Evolutionary conservation across 2,329 filamentous ascomycete species (phyloP), one percentile per base, ranked within the genome.

Genomic region (Alternaria tenuissima): DNA sequence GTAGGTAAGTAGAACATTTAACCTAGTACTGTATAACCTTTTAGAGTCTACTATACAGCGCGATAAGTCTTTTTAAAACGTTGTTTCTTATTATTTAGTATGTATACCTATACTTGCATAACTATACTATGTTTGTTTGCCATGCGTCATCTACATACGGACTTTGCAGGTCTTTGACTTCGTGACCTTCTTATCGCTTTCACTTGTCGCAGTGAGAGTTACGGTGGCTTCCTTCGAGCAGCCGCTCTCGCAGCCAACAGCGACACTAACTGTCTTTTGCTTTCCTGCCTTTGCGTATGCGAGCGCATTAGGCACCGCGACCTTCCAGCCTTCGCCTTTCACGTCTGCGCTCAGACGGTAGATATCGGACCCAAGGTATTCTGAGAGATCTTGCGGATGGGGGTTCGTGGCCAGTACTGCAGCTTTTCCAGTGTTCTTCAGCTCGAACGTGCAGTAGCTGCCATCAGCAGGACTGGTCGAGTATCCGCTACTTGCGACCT

Each of bases 261-360:
- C 83, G 0, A 85, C 81, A 12, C 74, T 74, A 4, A 80, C 81
- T 4, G 59, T 73, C 1, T 77, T 77, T 8, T 65, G 69, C 48
- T 77, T 70, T 0, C 82, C 84, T 38, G 81, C 82, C 52, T 78
- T 72, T 0, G 80, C 82, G 1, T 77, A 70, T 7, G 81, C 78
- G 75, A 78, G 63, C 39, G 69, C 75, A 57, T 77, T 78, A 8
- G 74, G 75, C 16, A 85, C 55, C 55, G 77, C 81, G 1, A 82
- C 80, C 8, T 70, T 74, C 84, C 83, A 86, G 0, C 84, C 84
- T 3, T 77, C 70, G 12, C 79, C 80, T 6, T 81, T 76, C 4
- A 85, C 77, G 48, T 75, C 64, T 1, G 81, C 82, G 18, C 72
- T 76, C n/a, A 86, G 70, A 11, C 83, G 76, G 70, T 82, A 85